Evolutionary conservation across 345 rosid species (phyloP), one percentile per base, ranked within the genome.

Genomic region (Schrenkiella parvula): DNA sequence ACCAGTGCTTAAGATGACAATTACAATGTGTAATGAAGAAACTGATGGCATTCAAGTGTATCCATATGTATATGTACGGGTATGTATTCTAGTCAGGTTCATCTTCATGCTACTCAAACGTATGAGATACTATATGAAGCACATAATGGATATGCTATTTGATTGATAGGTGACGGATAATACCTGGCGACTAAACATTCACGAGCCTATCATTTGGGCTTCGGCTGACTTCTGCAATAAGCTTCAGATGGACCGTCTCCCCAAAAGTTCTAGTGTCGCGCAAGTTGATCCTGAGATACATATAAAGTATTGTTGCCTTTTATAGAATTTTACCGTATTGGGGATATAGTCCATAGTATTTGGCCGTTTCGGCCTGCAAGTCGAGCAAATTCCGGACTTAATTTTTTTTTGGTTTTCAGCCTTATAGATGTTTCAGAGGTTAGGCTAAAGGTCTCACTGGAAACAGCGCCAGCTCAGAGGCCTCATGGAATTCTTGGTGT

Each of bases 141-240:
- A 35, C 42, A 26, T 66, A 46, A 59, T 66, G 64, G 64, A 35
- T 73, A n/a, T 50, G 29, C 72, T 67, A 68, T 70, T 29, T 51
- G 60, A 75, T 66, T 76, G 76, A 52, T 70, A 95, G 99, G 95
- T 91, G 50, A 86, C 89, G 21, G 98, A 95, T 25, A 84, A 83
- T 79, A 76, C 81, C 54, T 95, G 95, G 99, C 87, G 96, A 81
- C 81, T 95, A 71, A 74, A 91, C 78, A 86, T 91, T 73, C 96
- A 95, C 77, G 99, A 95, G 80, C 99, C 99, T 22, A 88, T 95
- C 59, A 89, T 95, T 60, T 95, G 99, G 99, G 90, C 93, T n/a
- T 56, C 80, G 4, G 84, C 88, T 66, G 93, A 88, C 75, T 84
- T 95, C 72, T 95, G 83, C 80, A 80, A 76, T 70, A 87, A 87